A percentile compares a stretch with the other conserved stretches of the same genome.
These are phyloP conservation scores for Begonia peltatifolia DNA, from an alignment of 306 rosid genomes.

Conservation along the genomic window DNA sequence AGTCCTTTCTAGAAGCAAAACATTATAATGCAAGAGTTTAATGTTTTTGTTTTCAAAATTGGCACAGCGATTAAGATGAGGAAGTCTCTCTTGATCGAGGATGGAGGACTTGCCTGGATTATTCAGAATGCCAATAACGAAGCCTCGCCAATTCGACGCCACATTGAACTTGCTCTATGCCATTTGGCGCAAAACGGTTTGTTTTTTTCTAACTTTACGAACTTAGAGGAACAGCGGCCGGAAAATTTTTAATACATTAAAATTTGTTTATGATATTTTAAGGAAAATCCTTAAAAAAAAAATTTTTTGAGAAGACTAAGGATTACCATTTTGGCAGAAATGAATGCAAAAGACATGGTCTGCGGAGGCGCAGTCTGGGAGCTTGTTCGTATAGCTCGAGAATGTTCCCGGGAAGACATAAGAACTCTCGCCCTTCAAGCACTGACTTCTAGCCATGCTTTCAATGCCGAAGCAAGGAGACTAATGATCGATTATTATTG, in stretches of 20 bases:
- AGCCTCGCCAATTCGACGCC: slow-evolving; percentile 80
- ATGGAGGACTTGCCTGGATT: slow-evolving; percentile 94
- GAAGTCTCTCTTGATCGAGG: slow-evolving; percentile 82
- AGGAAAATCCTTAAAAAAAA: no score
- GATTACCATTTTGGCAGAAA: slow-evolving; percentile 39
- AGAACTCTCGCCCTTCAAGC: slow-evolving; percentile 83
- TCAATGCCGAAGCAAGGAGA: slow-evolving; percentile 81
- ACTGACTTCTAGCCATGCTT: slow-evolving; percentile 56
- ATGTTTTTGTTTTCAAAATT: slow-evolving; percentile 3
- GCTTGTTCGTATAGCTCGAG: slow-evolving; percentile 75
- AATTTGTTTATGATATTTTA: no score
- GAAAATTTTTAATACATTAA: no score
- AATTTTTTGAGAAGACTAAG: no score
- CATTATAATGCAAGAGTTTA: slow-evolving; percentile 1
- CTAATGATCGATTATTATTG: slow-evolving; percentile 27
- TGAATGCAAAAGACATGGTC: slow-evolving; percentile 82
- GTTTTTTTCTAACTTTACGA: neutral
- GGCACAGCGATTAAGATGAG: slow-evolving; percentile 59
- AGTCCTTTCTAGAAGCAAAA: neutral
- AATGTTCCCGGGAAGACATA: slow-evolving; percentile 91
- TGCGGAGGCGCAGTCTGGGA: slow-evolving; percentile 89
- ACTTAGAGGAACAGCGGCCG: no score
- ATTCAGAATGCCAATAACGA: slow-evolving; percentile 86
- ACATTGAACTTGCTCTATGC: slow-evolving; percentile 88
- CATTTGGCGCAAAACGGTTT: slow-evolving; percentile 92